A percentile compares a stretch with the other conserved stretches of the same genome.
These are phyloP conservation scores for Trichosporon sp. DNA, from an alignment of 1,284 basidiomycete genomes.

Conservation along the genomic window DNA sequence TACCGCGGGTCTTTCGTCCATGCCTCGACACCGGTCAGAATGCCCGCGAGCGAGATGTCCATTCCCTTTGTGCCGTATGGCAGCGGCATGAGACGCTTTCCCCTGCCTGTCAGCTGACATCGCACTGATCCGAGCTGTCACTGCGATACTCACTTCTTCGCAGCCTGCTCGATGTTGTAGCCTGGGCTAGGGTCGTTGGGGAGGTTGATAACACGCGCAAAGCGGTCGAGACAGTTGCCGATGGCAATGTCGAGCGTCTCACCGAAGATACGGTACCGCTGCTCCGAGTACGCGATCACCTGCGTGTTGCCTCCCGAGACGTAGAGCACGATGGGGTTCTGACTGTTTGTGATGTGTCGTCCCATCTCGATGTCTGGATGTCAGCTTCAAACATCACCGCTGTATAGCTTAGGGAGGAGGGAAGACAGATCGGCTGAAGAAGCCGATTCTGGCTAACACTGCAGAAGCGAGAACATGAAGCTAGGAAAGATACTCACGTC, in stretches of 20 bases:
- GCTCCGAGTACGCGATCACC: constrained; percentile 96
- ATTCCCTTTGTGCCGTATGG: constrained; percentile 97
- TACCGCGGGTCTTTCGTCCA: constrained; percentile 81
- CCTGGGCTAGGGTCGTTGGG: constrained; percentile 96
- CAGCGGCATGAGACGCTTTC: constrained; percentile 70
- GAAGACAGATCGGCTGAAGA: too few relatives aligned
- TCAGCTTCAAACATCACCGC: too few relatives aligned
- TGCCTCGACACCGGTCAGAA: constrained; percentile 83
- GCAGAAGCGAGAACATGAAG: too few relatives aligned
- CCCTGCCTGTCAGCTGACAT: constrained; percentile 42
- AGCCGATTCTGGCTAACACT: too few relatives aligned
- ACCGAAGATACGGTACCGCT: constrained; percentile 97
- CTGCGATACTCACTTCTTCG: constrained; percentile 68
- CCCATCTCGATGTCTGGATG: constrained; percentile 96
- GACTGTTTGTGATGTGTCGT: constrained; percentile 87
- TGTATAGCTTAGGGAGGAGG: too few relatives aligned
- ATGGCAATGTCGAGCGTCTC: constrained; percentile 99
- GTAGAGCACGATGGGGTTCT: constrained; percentile 95
- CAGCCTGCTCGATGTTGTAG: constrained; percentile 97
- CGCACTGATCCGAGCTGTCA: constrained; percentile 18
- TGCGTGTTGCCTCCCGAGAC: constrained; percentile 99
- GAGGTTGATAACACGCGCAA: constrained; percentile 92
- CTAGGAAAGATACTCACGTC: constrained; percentile 68
- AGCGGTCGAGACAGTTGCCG: constrained; percentile 96
- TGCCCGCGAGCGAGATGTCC: constrained; percentile 94